Evolutionary conservation across 2,329 filamentous ascomycete genomes (phyloP).

Genomic region (Ciborinia camelliae): DNA sequence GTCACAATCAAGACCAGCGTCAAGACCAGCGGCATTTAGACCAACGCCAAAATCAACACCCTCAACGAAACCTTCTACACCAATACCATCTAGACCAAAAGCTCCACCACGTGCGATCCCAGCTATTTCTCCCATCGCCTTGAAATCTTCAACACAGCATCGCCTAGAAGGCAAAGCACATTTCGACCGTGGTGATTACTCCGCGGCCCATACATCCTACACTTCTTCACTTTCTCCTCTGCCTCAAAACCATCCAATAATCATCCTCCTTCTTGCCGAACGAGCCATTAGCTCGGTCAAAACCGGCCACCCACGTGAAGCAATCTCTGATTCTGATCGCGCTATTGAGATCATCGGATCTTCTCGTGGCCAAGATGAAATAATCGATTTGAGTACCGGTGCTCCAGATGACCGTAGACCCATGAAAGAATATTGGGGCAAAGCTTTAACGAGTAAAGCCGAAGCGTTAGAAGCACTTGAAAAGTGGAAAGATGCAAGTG

Average conservation of each 20-base stretch:
- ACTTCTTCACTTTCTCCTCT: constrained; percentile 70
- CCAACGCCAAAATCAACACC: constrained; percentile 40
- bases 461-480: constrained; percentile 96
- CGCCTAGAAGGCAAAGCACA: constrained; percentile 79
- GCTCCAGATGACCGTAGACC: constrained; percentile 65
- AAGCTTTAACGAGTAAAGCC: constrained; percentile 89
- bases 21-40: constrained; percentile 36
- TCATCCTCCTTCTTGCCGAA: constrained; percentile 87
- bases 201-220: constrained; percentile 79
- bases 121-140: constrained; percentile 61
- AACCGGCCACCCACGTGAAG: constrained; percentile 84
- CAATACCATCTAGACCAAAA: constrained; percentile 46
- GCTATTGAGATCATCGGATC: constrained; percentile 78
- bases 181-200: constrained; percentile 93
- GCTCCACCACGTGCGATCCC: constrained; percentile 54
- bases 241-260: constrained; percentile 75
- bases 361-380: constrained; percentile 74
- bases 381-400: constrained; percentile 63
- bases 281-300: constrained; percentile 87
- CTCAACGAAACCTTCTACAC: constrained; percentile 43
- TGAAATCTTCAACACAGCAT: constrained; percentile 73
- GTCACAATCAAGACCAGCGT: constrained; percentile 35
- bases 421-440: constrained; percentile 91
- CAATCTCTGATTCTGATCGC: constrained; percentile 78
- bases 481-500: constrained; percentile 80